A percentile compares a stretch with the other conserved stretches of the same genome.
Conservation (phyloP, 2,329 filamentous ascomycete species). For the Calonectria multiphialidica region DNA sequence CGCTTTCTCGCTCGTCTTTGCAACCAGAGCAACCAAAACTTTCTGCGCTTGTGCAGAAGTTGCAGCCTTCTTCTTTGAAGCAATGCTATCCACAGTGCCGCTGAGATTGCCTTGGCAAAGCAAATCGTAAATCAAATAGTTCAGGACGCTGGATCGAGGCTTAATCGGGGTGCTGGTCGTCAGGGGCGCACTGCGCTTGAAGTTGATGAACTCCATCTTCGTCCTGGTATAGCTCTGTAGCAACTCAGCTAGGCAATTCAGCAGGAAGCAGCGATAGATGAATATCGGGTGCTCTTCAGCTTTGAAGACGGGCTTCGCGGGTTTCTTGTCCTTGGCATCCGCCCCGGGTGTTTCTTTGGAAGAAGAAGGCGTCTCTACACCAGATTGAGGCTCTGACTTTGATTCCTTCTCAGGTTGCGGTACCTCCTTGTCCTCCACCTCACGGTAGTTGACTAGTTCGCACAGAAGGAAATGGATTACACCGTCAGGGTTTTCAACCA, state of each 20-base stretch:
- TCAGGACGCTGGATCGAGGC: slow-evolving; percentile 90
- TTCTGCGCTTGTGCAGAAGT: slow-evolving; percentile 90
- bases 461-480: slow-evolving; percentile 95
- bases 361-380: slow-evolving; percentile 42
- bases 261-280: slow-evolving; percentile 93
- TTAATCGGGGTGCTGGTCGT: slow-evolving; percentile 91
- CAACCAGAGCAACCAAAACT: slow-evolving; percentile 87
- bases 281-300: slow-evolving; percentile 95
- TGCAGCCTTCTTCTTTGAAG: slow-evolving; percentile 85
- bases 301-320: slow-evolving; percentile 83
- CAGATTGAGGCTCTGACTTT: slow-evolving; percentile 50
- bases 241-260: slow-evolving; percentile 92
- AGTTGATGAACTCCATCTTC: slow-evolving; percentile 99
- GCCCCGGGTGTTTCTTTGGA: slow-evolving; percentile 44
- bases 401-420: slow-evolving; percentile 56
- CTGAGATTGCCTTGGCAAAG: slow-evolving; percentile 71
- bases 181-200: slow-evolving; percentile 90
- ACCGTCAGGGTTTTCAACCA: slow-evolving; percentile 93
- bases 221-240: slow-evolving; percentile 92
- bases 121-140: slow-evolving; percentile 90
- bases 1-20: slow-evolving; percentile 85
- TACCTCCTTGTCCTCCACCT: slow-evolving; percentile 87
- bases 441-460: slow-evolving; percentile 90
- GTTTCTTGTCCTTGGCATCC: slow-evolving; percentile 72
- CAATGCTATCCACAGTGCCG: slow-evolving; percentile 79